Percentiles rank a stretch among this genome's conserved stretches.
Evolutionary conservation across 176 grass and related monocot species (phyloP).

Genomic region (Miscanthus lutarioriparius): DNA sequence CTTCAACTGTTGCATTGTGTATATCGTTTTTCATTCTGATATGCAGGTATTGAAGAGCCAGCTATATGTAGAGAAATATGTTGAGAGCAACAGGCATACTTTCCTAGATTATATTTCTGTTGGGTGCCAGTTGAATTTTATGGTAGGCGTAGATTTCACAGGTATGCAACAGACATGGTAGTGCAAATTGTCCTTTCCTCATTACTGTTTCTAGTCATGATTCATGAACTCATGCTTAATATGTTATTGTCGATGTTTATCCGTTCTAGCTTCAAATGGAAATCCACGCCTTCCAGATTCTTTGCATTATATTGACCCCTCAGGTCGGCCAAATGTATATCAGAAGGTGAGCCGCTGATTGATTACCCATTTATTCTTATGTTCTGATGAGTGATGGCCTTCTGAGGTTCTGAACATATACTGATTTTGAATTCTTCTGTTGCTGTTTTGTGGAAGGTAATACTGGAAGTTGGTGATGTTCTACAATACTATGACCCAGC

Average conservation of each 20-base stretch:
- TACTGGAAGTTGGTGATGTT: conserved; percentile 92
- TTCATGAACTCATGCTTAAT: conserved; percentile 10
- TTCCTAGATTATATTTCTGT: conserved; percentile 92
- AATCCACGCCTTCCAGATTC: conserved; percentile 97
- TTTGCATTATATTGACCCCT: conserved; percentile 98
- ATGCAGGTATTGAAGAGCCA: conserved; percentile 79
- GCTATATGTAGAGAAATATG: conserved; percentile 86
- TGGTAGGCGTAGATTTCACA: conserved; percentile 99
- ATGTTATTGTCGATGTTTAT: conserved; percentile 19
- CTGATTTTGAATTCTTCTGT: conserved; percentile 25
- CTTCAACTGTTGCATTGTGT: conserved; percentile 7
- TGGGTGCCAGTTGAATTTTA: conserved; percentile 87
- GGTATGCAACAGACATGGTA: conserved; percentile 46
- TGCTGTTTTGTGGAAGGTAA: conserved; percentile 59
- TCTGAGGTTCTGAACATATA: conserved; percentile 29
- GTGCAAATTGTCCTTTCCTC: conserved; percentile 14
- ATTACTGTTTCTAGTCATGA: conserved; percentile 19
- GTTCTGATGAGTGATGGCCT: conserved; percentile 22
- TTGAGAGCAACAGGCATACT: conserved; percentile 66
- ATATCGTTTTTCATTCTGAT: conserved; percentile 30
- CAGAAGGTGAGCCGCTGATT: conserved; percentile 77
- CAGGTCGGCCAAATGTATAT: conserved; percentile 98
- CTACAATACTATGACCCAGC: conserved; percentile 83
- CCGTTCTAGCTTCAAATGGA: conserved; percentile 94
- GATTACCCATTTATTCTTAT: conserved; percentile 27